Evolutionary conservation across 148 eudicot species (phyloP), one percentile per base, ranked within the genome.

Genomic region (Drosera capensis): DNA sequence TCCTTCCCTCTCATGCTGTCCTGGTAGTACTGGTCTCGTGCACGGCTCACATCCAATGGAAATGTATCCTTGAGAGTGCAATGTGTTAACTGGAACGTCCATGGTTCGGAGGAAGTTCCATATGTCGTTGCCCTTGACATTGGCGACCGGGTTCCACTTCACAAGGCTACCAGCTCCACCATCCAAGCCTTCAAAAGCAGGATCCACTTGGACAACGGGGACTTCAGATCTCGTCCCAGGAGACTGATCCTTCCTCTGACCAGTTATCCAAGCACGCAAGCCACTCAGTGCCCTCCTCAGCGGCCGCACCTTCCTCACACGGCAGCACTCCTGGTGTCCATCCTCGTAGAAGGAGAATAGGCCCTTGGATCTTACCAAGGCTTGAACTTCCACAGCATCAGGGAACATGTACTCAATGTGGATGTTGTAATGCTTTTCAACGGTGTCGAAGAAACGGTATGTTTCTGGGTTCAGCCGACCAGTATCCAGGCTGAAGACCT

Each of bases 41-140:
- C 96, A 87, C 0, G 96, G 96, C 63, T 87, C 90, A 29, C 96
- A 82, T 17, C 96, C 96, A 20, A 87, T 87, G 0, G 94, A 87
- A 16, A 82, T 53, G 21, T 77, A 87, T 8, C 96, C 96, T 48
- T 79, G 84, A 1, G 80, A 58, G 35, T 87, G 96, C 77, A 87
- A 55, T 0, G 90, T 36, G 68, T 82, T 87, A 1, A 87, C 74
- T 0, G 96, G 96, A 21, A 87, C 94, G 50, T 72, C 55, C 96
- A 87, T 87, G 14, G 96, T 59, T 14, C 82, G 46, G 17, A 87
- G 72, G 47, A 87, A 87, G 42, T 67, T 87, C 96, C 96, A 87
- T n/a, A 87, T 48, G 20, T 79, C 86, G 1, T 42, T 53, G 0
- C 96, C 90, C 21, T 72, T 73, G 0, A 79, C 80, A 21, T 82